Evolutionary conservation across 2,329 filamentous ascomycete species (phyloP).

Genomic region (Coleophoma cylindrospora): DNA sequence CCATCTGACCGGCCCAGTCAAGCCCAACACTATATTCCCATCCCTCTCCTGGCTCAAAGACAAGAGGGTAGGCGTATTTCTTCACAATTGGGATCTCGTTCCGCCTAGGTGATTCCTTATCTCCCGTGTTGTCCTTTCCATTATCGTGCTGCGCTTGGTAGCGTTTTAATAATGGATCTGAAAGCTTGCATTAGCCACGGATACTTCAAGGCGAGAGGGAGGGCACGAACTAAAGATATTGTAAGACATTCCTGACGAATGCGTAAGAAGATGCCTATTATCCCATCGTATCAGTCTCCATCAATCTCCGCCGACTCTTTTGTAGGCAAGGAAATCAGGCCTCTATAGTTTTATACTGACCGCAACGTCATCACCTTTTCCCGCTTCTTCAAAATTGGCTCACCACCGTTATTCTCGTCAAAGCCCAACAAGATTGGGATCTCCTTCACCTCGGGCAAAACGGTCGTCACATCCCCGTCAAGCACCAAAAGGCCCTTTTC

Average conservation of each 20-base stretch:
- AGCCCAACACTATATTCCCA: slow-evolving; percentile 49
- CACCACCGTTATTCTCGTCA: slow-evolving; percentile 1
- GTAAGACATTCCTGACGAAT: slow-evolving; percentile 1
- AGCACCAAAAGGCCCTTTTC: slow-evolving; percentile 3
- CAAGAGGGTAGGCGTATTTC: slow-evolving; percentile 36
- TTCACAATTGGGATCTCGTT: neutral
- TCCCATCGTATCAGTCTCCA: too few species aligned
- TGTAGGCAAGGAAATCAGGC: neutral
- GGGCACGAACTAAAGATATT: neutral
- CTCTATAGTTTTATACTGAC: neutral
- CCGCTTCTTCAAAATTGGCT: neutral
- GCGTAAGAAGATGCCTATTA: neutral
- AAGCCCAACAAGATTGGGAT: slow-evolving; percentile 25
- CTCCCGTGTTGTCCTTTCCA: too few species aligned
- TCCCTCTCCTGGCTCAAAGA: slow-evolving; percentile 55
- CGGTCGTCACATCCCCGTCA: slow-evolving; percentile 1
- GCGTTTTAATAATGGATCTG: neutral
- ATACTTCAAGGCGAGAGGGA: neutral
- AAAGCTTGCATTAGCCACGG: too few species aligned
- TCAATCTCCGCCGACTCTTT: neutral
- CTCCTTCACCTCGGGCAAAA: slow-evolving; percentile 3
- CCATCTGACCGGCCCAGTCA: slow-evolving; percentile 23
- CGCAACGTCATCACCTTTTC: slow-evolving; percentile 4
- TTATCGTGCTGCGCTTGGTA: neutral
- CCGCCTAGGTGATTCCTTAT: too few species aligned